phyloP scores from a whole-genome alignment of 2,329 filamentous ascomycete genomes.

The Ophiosphaerella herpotricha region DNA sequence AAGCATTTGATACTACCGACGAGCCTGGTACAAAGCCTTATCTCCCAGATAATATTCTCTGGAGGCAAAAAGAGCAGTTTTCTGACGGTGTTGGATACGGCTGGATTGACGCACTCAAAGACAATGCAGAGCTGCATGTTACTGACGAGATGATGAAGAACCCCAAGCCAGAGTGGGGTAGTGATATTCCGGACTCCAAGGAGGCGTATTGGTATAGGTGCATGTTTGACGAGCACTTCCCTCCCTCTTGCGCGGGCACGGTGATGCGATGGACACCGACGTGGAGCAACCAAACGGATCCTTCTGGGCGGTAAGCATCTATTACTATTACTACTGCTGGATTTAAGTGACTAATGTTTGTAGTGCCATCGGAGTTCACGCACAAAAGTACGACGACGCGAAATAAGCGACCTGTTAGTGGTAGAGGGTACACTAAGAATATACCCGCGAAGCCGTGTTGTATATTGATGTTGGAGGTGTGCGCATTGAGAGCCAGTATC shows the following conservation, averaged over 20 bases:
- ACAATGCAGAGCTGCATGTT: conserved; percentile 85
- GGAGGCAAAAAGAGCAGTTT: conserved; percentile 99
- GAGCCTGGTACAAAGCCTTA: conserved; percentile 82
- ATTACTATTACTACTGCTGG: background rate
- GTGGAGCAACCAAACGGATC: conserved; percentile 95
- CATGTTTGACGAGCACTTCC: conserved; percentile 99
- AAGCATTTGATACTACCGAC: conserved; percentile 92
- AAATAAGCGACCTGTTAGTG: conserved; percentile 10
- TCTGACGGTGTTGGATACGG: conserved; percentile 98
- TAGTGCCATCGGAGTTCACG: conserved; percentile 42
- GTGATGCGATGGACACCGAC: conserved; percentile 97
- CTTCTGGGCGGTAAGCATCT: conserved; percentile 76
- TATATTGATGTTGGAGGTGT: background rate
- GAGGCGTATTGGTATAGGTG: conserved; percentile 97
- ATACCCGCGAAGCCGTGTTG: no score
- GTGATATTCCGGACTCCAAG: conserved; percentile 92
- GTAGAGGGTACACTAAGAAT: no score
- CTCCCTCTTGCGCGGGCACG: conserved; percentile 84
- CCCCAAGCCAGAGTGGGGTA: conserved; percentile 94
- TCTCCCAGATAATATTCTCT: conserved; percentile 94
- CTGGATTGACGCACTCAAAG: conserved; percentile 98
- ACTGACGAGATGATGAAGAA: conserved; percentile 99
- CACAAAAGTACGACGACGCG: conserved; percentile 39
- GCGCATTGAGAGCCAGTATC: background rate
- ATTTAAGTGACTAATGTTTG: conserved; percentile 11